Conservation (phyloP, 2,329 filamentous ascomycete genomes). For the Penicillium expansum region DNA sequence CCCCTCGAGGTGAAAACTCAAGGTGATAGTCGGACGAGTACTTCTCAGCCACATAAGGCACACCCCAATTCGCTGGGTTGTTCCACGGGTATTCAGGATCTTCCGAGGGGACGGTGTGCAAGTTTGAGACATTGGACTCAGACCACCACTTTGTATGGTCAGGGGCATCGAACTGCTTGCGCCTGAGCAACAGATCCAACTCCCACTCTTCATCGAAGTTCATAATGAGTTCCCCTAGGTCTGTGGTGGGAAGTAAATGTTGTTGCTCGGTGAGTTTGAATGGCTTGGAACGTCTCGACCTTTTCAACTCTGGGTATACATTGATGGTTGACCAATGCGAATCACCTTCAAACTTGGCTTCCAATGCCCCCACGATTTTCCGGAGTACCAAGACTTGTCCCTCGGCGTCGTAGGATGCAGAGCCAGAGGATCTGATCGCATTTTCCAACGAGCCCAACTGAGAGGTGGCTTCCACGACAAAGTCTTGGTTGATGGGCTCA, state of each 20-base stretch:
- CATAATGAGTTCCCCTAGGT: constrained; percentile 12
- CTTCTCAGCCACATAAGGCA: constrained; percentile 3
- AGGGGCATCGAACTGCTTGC: constrained; percentile 3
- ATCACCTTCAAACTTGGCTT: constrained; percentile 11
- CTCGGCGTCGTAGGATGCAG: neutral
- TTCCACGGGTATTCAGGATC: constrained; percentile 9
- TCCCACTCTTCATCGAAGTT: constrained; percentile 25
- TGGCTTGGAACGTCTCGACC: neutral
- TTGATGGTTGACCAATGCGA: constrained; percentile 9
- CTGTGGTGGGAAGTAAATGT: neutral
- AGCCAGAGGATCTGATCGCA: neutral
- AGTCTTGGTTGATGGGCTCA: constrained; percentile 30
- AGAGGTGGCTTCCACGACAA: constrained; percentile 33
- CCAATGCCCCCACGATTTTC: constrained; percentile 3
- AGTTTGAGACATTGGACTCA: neutral
- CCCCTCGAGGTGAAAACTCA: constrained; percentile 1
- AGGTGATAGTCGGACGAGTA: constrained; percentile 2
- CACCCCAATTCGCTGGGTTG: constrained; percentile 10
- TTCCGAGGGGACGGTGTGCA: constrained; percentile 3
- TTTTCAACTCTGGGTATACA: constrained; percentile 3
- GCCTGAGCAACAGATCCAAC: constrained; percentile 16
- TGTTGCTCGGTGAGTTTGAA: neutral
- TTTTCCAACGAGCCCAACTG: neutral
- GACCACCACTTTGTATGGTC: constrained; percentile 11
- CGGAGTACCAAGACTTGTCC: neutral